These are phyloP conservation scores for Agastache rugosa DNA, from an alignment of 257 asterid genomes.

Conservation along the genomic window DNA sequence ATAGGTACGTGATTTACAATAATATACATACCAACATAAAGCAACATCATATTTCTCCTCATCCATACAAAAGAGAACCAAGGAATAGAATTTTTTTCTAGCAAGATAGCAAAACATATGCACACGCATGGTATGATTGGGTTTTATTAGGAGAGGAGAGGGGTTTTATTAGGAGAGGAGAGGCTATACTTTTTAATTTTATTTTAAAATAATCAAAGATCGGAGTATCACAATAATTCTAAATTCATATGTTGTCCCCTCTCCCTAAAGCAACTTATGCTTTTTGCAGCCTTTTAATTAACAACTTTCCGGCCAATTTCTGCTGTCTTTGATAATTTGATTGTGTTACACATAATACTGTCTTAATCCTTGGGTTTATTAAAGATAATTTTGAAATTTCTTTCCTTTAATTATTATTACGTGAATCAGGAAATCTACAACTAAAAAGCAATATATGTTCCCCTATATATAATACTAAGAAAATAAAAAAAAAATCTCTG, in stretches of 20 bases:
- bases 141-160: slow-evolving; percentile 13
- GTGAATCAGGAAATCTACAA: not conserved
- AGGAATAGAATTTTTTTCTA: not conserved
- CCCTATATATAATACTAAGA: no score
- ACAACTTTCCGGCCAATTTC: slow-evolving; percentile 35
- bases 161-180: no score
- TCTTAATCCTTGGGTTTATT: not conserved
- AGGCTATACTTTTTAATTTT: slow-evolving; percentile 30
- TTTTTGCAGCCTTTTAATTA: slow-evolving; percentile 49
- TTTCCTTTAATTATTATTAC: not conserved
- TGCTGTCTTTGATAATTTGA: slow-evolving; percentile 8
- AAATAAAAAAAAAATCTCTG: not conserved
- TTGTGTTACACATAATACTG: not conserved
- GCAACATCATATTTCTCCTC: not conserved
- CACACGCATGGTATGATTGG: slow-evolving; percentile 44
- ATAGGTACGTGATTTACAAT: no score
- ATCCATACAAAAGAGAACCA: no score
- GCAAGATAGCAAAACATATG: slow-evolving; percentile 28
- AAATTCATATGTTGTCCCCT: slow-evolving; percentile 53
- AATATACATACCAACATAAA: no score
- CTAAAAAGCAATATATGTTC: no score
- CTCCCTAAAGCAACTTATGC: slow-evolving; percentile 41
- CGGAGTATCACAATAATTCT: slow-evolving; percentile 54
- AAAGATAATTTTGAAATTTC: not conserved
- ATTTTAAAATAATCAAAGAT: slow-evolving; percentile 22